Conservation (phyloP, 106 monocot genomes). For the Narthecium ossifragum region DNA sequence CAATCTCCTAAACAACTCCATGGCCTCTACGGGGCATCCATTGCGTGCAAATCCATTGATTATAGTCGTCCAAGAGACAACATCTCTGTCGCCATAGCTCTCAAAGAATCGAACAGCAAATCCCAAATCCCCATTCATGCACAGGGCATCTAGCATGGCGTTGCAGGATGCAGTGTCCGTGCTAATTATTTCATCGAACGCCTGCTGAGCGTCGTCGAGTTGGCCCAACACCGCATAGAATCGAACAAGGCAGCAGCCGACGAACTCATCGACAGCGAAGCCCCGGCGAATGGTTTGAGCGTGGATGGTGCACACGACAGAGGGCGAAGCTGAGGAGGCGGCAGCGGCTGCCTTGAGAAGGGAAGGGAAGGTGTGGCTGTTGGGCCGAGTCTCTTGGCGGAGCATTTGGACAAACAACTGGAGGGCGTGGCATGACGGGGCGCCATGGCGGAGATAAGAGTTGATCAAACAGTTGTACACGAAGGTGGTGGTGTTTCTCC, state of each 20-base stretch:
- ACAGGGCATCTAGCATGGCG: constrained; percentile 37
- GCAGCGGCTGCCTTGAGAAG: constrained; percentile 30
- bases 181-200: constrained; percentile 39
- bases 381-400: constrained; percentile 20
- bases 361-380: constrained; percentile 47
- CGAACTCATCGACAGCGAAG: constrained; percentile 22
- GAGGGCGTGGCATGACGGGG: constrained; percentile 12
- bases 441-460: constrained; percentile 11
- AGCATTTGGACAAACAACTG: constrained; percentile 43
- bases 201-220: constrained; percentile 14
- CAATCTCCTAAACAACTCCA: constrained; percentile 14
- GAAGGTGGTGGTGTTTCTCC: constrained; percentile 11
- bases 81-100: constrained; percentile 8
- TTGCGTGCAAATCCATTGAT: constrained; percentile 8
- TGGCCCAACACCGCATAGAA: constrained; percentile 24
- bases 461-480: constrained; percentile 57
- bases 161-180: constrained; percentile 44
- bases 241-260: constrained; percentile 30
- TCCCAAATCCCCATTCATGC: constrained; percentile 22
- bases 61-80: constrained; percentile 22
- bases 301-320: constrained; percentile 16
- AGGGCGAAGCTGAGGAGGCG: constrained; percentile 9
- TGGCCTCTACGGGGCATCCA: background rate
- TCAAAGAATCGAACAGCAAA: constrained; percentile 25
- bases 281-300: constrained; percentile 30